Percentiles rank a stretch among this genome's conserved stretches.
Evolutionary conservation across 2,329 filamentous ascomycete genomes (phyloP).

Genomic region (Penicillium crustosum): DNA sequence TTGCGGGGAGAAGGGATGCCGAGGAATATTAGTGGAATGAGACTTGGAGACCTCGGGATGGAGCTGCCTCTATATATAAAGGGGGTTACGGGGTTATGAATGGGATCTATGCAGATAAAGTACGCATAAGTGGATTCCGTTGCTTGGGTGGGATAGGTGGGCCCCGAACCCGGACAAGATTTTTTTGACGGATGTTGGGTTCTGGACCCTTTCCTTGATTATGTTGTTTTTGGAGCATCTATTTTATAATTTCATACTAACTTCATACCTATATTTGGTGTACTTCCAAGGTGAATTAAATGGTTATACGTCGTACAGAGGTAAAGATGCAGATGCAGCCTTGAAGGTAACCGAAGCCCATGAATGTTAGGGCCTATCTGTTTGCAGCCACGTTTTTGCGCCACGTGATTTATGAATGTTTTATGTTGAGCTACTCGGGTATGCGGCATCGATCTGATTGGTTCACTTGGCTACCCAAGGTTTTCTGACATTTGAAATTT

Average conservation of each 20-base stretch:
- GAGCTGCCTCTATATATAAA: neutral
- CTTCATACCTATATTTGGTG: neutral
- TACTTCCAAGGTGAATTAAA: neutral
- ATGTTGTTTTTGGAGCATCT: neutral
- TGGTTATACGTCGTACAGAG: neutral
- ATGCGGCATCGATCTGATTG: conserved; percentile 22
- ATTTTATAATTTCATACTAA: neutral
- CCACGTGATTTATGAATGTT: conserved; percentile 13
- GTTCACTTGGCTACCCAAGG: neutral
- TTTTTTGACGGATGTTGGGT: neutral
- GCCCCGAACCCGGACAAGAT: neutral
- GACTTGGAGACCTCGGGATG: neutral
- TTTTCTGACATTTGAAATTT: neutral
- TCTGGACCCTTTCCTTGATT: neutral
- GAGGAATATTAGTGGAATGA: neutral
- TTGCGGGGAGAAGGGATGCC: neutral
- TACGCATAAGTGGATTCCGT: neutral
- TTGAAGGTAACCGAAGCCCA: neutral
- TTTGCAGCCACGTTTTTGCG: conserved; percentile 3
- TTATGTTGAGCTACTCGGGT: conserved; percentile 21
- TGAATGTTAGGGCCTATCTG: neutral
- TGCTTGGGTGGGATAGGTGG: neutral
- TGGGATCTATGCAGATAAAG: neutral
- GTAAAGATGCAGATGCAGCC: neutral
- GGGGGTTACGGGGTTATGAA: neutral